Base-by-base conservation (phyloP, 495 filamentous ascomycete species). In the Annulohypoxylon nitens region DNA sequence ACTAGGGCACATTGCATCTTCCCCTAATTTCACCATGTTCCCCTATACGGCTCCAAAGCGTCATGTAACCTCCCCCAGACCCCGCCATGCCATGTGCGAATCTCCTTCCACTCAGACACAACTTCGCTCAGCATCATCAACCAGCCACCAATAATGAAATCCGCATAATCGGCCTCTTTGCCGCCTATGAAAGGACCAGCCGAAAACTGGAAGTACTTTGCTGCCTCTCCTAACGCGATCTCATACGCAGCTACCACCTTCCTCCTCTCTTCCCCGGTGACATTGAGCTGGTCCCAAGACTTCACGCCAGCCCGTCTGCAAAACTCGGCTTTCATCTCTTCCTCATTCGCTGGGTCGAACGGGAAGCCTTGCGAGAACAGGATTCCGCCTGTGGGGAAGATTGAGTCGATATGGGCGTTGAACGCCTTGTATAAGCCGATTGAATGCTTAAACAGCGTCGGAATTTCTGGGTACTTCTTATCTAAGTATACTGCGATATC, bases 61-160 rank as follows among this genome's bases (percentile, higher is more conserved):
- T 85, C 82, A 79, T 83, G 75, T 75, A 89, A 66, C 73, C 45
- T 51, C 14, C 81, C 86, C 73, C 82, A 87, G 12, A 82, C 11
- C 7, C 86, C 86, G 4, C 73, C 83, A 80, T 90, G 83, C 88
- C 88, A 90, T 4, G 64, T 61, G 51, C 69, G 74, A 7, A 87
- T 36, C 67, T 84, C 82, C 76, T 84, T 76, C 88, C 88, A 90
- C 1, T 50, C 36, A 36, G 48, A 41, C 0, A 89, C 61, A 26
- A 77, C 78, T 7, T 14, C 69, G 1, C 64, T 51, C 60, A 81
- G 37, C 80, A 89, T 83, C 39, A 81, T 75, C 82, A 91, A 58
- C 89, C 89, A 91, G 16, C 77, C 89, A 1, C 89, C 89, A 0
- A 91, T 82, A 55, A 90, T 88, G 0, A 90, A 61, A 76, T 92